These are phyloP conservation scores for Neofusicoccum kwambonambiense DNA, from an alignment of 2,329 filamentous ascomycete genomes.

Conservation along the genomic window DNA sequence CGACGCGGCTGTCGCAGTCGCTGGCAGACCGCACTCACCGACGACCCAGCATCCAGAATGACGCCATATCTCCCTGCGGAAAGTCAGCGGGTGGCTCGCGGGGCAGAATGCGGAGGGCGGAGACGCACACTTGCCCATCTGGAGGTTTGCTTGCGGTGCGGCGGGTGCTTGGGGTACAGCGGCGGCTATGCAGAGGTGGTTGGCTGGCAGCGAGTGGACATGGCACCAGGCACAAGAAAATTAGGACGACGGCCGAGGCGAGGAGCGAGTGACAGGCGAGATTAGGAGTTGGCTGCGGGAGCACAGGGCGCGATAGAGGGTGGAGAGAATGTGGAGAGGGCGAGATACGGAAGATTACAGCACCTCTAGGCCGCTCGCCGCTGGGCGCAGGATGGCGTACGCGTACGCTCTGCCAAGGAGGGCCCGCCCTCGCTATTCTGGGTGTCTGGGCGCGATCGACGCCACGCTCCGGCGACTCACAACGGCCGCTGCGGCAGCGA, in stretches of 20 bases:
- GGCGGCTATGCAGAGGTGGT: conserved; percentile 5
- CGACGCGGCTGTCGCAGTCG: not conserved
- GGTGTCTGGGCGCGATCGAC: conserved; percentile 7
- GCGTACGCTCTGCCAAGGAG: conserved; percentile 10
- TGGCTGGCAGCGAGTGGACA: conserved; percentile 12
- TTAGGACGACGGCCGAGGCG: not conserved
- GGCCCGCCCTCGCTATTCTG: conserved; percentile 12
- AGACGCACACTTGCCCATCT: conserved; percentile 44
- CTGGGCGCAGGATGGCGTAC: conserved; percentile 10
- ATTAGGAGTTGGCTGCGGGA: not conserved
- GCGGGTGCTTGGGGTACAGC: not conserved
- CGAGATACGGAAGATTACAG: conserved; percentile 13
- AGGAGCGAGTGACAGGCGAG: conserved; percentile 16
- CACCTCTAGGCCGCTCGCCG: conserved; percentile 1
- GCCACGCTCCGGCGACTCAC: not conserved
- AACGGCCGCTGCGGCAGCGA: conserved; percentile 7
- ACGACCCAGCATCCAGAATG: conserved; percentile 96
- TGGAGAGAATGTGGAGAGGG: conserved; percentile 17
- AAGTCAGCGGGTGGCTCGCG: not conserved
- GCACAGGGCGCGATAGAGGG: not conserved
- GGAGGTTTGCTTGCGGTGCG: conserved; percentile 9
- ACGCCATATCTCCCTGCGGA: conserved; percentile 73
- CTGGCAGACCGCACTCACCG: conserved; percentile 48
- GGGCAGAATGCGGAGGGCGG: conserved; percentile 18
- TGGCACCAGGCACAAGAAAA: conserved; percentile 18